These are phyloP conservation scores for Hypomyces perniciosus DNA, from an alignment of 2,329 filamentous ascomycete genomes.

Conservation along the genomic window DNA sequence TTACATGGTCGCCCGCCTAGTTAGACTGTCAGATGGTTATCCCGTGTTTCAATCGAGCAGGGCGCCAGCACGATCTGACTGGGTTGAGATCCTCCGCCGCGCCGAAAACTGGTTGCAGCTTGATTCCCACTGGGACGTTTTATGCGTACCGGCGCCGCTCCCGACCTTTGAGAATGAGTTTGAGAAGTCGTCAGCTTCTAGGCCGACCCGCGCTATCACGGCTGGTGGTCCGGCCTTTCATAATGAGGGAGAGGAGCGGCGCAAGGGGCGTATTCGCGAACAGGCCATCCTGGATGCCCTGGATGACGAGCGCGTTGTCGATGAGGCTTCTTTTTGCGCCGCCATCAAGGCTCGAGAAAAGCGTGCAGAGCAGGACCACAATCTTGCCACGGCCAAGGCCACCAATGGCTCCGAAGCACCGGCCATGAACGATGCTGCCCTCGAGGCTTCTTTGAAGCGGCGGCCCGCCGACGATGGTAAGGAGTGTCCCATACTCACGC, in stretches of 20 bases:
- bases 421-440: not conserved
- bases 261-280: slow-evolving; percentile 53
- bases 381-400: not conserved
- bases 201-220: slow-evolving; percentile 22
- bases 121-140: slow-evolving; percentile 58
- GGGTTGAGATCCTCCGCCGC: slow-evolving; percentile 67
- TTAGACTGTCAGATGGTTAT: slow-evolving; percentile 69
- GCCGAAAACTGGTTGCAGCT: slow-evolving; percentile 66
- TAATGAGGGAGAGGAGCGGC: slow-evolving; percentile 41
- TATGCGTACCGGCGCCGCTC: slow-evolving; percentile 58
- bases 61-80: slow-evolving; percentile 69
- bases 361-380: slow-evolving; percentile 49
- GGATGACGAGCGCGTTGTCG: slow-evolving; percentile 60
- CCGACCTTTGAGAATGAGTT: slow-evolving; percentile 25
- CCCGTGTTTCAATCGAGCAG: slow-evolving; percentile 71
- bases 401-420: not conserved
- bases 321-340: slow-evolving; percentile 59
- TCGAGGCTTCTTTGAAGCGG: slow-evolving; percentile 34
- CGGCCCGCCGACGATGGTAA: slow-evolving; percentile 61
- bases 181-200: slow-evolving; percentile 18
- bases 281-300: slow-evolving; percentile 63
- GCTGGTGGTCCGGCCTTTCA: not conserved
- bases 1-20: slow-evolving; percentile 71
- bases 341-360: slow-evolving; percentile 57
- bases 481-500: slow-evolving; percentile 64